Evolutionary conservation across 768 basidiomycete genomes (phyloP), one percentile per base, ranked within the genome.

Genomic region (Trametes cinnabarina): DNA sequence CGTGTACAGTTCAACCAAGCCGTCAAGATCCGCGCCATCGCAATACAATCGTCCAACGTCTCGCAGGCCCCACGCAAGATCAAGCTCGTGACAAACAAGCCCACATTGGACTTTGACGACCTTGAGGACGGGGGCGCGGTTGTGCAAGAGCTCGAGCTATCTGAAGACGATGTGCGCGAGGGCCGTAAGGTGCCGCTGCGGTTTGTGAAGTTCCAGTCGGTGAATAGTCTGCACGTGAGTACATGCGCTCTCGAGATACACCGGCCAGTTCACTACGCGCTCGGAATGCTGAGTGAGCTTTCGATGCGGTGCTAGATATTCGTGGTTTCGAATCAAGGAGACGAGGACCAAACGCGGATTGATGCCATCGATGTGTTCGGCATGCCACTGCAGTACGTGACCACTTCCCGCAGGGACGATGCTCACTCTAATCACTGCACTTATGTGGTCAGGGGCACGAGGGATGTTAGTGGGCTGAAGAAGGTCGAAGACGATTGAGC

Each of bases 361-460:
- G 85, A 90, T 65, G 78, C 72, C 25, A 72, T 91, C 44, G 88
- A 91, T 65, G 68, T 90, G 12, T 73, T 85, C 20, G 89, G 90
- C 11, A 65, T 78, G 15, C 74, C 82, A 6, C 74, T 80, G 17
- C 81, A 81, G 86, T 88, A 63, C 52, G 84, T 77, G 17, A 0
- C 22, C 8, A 14, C 7, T 32, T 32, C 30, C 30, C 30, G 7
- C 30, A 12, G 30, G 6, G 30, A 32, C 2, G 11, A 15, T 9
- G 26, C 35, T 26, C 17, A 20, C 28, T 4, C 42, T 34, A 37
- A 35, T 26, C 3, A 25, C 44, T 4, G 11, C 30, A 44, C 22
- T 28, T 40, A 35, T 9, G 7, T 23, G 39, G 22, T 11, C 51
- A 68, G 69, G 30, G 65, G 55, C 0, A 65, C 34, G 22, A 60